Percentiles rank a stretch among this genome's conserved stretches.
phyloP scores from a whole-genome alignment of 2,329 filamentous ascomycete species.

The Colletotrichum tropicale region DNA sequence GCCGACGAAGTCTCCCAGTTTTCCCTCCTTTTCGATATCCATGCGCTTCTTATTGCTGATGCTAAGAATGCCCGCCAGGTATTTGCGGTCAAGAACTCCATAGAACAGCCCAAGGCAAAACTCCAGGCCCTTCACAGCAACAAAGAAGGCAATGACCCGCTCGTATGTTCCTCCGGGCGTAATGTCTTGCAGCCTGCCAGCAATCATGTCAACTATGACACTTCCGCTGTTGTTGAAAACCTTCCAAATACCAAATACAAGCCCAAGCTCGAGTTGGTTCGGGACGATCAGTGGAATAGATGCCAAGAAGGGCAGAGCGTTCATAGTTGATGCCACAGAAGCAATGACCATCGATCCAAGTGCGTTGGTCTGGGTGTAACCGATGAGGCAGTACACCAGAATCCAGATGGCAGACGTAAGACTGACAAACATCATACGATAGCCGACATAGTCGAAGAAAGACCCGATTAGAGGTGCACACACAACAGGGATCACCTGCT shows the following conservation, averaged over 20 bases:
- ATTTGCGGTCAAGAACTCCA: conserved; percentile 22
- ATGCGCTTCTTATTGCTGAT: conserved; percentile 25
- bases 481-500: conserved; percentile 30
- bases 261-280: conserved; percentile 26
- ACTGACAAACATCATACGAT: conserved; percentile 29
- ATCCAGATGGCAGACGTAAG: conserved; percentile 28
- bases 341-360: conserved; percentile 29
- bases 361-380: conserved; percentile 24
- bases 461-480: conserved; percentile 25
- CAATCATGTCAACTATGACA: conserved; percentile 31
- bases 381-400: conserved; percentile 27
- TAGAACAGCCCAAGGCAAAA: conserved; percentile 31
- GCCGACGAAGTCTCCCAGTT: conserved; percentile 17
- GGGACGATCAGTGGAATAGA: conserved; percentile 28
- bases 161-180: conserved; percentile 28
- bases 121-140: conserved; percentile 27
- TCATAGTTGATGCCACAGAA: conserved; percentile 28
- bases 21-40: conserved; percentile 14
- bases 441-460: conserved; percentile 27
- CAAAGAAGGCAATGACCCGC: conserved; percentile 27
- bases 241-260: conserved; percentile 31
- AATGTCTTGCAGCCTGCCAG: conserved; percentile 28
- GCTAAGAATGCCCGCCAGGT: conserved; percentile 20
- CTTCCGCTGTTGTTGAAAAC: conserved; percentile 30
- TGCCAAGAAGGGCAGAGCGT: conserved; percentile 27